Base-by-base conservation (phyloP, 768 basidiomycete species). In the Xerocomellus amylosporus region DNA sequence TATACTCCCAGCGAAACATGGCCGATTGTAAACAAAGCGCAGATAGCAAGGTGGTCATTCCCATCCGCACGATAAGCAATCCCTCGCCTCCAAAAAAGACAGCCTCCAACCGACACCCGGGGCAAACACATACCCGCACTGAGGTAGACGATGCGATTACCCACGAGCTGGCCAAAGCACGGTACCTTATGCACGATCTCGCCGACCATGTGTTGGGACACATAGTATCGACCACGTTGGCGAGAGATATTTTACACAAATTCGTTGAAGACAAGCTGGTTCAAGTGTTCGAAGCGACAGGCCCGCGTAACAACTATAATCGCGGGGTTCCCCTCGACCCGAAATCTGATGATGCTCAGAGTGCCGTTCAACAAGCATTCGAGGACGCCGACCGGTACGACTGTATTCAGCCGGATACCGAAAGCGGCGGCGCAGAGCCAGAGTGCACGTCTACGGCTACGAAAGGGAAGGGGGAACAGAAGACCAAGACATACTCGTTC, bases 121-220 rank as follows among this genome's bases (percentile, higher is more conserved):
- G 52, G 8, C 51, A 59, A 26, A 24, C 48, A 0, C 37, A 60
- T 10, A 63, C 40, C 0, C 37, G 53, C 15, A 43, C 37, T 5
- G 6, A 6, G 4, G 14, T 64, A 2, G 49, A 53, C 31, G 19
- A 14, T 2, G 54, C 48, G 8, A 34, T 64, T 8, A 22, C 40
- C 4, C 26, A 43, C 30, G 58, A 60, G 40, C 49, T 60, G 24
- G 54, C 33, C 2, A 41, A 38, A 5, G 61, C 47, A 22, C 58
- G 48, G 2, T 53, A 44, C 19, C n/a, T 58, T 5, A 36, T 47
- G 14, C 13, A 58, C 2, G 61, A 64, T 40, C 58, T 62, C 5
- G 60, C 61, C 1, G 56, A 60, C 26, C 61, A 58, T 1, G 42
- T 54, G 1, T 37, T 59, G 2, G 55, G 51, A 2, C 37, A 51